phyloP scores from a whole-genome alignment of 352 stramenopile species.

The Peronospora tabacina region DNA sequence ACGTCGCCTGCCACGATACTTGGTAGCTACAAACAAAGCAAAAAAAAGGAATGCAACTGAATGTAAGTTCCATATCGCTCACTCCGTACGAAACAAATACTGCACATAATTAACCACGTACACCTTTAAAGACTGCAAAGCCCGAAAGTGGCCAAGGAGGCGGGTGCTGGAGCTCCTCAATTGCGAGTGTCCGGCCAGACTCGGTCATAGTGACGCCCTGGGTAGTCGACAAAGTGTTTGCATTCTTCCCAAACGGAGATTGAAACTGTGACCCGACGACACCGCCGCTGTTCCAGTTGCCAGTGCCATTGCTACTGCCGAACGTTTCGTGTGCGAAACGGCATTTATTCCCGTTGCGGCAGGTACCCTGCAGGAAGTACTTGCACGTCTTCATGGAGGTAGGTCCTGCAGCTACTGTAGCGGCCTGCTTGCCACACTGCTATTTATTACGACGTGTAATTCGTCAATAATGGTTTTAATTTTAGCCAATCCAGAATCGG shows the following conservation, averaged over 20 bases:
- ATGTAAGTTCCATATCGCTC: no score
- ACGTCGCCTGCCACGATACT: slow-evolving; percentile 54
- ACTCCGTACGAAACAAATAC: no score
- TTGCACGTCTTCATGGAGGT: slow-evolving; percentile 30
- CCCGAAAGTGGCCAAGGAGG: slow-evolving; percentile 58
- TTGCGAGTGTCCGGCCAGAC: slow-evolving; percentile 32
- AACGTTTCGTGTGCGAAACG: slow-evolving; percentile 48
- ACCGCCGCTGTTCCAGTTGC: slow-evolving; percentile 14
- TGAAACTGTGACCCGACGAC: slow-evolving; percentile 9
- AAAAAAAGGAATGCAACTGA: neutral
- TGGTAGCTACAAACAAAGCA: slow-evolving; percentile 31
- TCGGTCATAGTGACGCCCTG: slow-evolving; percentile 36
- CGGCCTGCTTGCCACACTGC: no score
- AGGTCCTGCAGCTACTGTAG: no score
- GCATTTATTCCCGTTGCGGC: slow-evolving; percentile 61
- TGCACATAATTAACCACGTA: slow-evolving; percentile 16
- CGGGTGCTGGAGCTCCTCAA: slow-evolving; percentile 52
- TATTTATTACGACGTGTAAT: neutral
- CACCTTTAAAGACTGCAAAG: slow-evolving; percentile 54
- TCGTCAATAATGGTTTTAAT: neutral
- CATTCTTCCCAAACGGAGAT: slow-evolving; percentile 19
- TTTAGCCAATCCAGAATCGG: slow-evolving; percentile 1
- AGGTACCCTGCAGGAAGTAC: slow-evolving; percentile 65
- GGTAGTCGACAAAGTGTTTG: slow-evolving; percentile 4
- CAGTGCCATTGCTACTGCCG: neutral